Evolutionary conservation across 257 asterid genomes (phyloP).

Genomic region (Verbascum thapsus): DNA sequence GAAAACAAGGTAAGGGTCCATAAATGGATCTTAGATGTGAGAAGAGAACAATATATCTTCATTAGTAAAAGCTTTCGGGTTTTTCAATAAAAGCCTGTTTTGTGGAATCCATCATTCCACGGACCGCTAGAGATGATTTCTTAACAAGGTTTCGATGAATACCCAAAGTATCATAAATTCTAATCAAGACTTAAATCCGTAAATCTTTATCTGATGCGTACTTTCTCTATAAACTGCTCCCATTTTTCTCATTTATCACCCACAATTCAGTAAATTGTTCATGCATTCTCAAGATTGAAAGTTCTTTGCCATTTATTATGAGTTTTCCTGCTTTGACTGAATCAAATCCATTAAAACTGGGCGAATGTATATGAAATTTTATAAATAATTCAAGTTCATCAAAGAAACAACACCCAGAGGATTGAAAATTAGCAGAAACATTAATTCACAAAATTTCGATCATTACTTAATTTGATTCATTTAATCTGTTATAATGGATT

Average conservation of each 20-base stretch:
- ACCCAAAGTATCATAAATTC: background rate
- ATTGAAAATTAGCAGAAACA: background rate
- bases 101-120: too few relatives aligned
- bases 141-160: background rate
- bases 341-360: background rate
- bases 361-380: background rate
- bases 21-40: background rate
- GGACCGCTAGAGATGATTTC: too few relatives aligned
- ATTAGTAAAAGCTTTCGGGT: background rate
- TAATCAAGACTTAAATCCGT: too few relatives aligned
- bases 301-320: slow-evolving; percentile 13
- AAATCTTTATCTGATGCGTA: background rate
- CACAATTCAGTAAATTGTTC: background rate
- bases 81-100: too few relatives aligned
- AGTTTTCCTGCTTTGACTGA: background rate
- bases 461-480: background rate
- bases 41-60: background rate
- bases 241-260: background rate
- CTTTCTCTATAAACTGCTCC: background rate
- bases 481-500: background rate
- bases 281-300: background rate
- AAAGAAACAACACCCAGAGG: background rate
- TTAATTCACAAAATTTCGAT: background rate
- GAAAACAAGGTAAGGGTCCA: background rate
- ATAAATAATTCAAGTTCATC: slow-evolving; percentile 13